Conservation (phyloP, 768 basidiomycete genomes). For the Xerocomus potaroensis region DNA sequence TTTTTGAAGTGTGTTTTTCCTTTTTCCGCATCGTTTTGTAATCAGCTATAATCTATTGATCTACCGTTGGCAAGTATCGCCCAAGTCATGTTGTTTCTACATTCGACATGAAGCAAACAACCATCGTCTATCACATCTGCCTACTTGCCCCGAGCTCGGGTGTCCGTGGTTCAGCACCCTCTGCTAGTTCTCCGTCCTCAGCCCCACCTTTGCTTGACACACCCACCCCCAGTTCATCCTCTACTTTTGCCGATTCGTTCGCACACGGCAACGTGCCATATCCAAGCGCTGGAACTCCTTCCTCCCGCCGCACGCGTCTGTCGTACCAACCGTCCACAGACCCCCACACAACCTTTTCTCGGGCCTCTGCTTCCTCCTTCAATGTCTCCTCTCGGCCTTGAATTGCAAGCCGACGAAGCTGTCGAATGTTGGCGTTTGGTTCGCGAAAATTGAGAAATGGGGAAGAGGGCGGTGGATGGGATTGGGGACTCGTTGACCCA, state of each 20-base stretch:
- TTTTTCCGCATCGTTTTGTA: too few species aligned
- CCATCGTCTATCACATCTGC: too few species aligned
- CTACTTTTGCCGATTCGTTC: neutral
- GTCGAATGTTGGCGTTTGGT: slow-evolving; percentile 33
- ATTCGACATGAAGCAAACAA: too few species aligned
- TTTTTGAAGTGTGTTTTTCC: too few species aligned
- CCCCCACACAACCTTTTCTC: slow-evolving; percentile 44
- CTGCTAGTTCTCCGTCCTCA: neutral
- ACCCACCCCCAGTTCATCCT: neutral
- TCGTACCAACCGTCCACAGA: slow-evolving; percentile 4
- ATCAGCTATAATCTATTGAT: too few species aligned
- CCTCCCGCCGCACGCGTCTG: neutral
- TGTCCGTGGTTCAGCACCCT: too few species aligned
- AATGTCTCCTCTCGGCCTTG: slow-evolving; percentile 41
- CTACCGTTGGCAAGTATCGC: too few species aligned
- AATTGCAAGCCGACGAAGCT: slow-evolving; percentile 44
- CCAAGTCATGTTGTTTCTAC: too few species aligned
- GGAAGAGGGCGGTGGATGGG: slow-evolving; percentile 7
- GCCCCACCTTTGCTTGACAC: neutral
- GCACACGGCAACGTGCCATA: slow-evolving; percentile 9
- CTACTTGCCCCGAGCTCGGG: too few species aligned
- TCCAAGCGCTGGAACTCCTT: neutral
- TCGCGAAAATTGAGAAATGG: slow-evolving; percentile 29
- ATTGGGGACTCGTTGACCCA: neutral
- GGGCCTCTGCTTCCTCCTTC: slow-evolving; percentile 37